These are phyloP conservation scores for Hondaea fermentalgiana DNA, from an alignment of 108 stramenopile species.

Conservation along the genomic window DNA sequence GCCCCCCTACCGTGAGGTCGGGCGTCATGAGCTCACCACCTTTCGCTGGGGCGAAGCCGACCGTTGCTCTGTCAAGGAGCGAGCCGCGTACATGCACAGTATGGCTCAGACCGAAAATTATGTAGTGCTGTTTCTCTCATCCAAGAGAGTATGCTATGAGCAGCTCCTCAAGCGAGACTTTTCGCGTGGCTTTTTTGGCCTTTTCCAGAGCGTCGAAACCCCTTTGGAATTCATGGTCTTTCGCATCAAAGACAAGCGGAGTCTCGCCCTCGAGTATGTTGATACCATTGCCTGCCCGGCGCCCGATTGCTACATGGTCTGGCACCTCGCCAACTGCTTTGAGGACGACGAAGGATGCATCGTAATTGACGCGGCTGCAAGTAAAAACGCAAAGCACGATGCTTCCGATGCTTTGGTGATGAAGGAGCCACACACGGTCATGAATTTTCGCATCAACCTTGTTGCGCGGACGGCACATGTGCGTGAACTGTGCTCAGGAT, in stretches of 20 bases:
- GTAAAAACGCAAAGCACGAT: too few relatives aligned
- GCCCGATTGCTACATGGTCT: not conserved
- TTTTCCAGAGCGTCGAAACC: not conserved
- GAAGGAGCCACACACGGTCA: not conserved
- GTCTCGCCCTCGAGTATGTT: not conserved
- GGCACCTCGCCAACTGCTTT: not conserved
- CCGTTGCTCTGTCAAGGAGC: not conserved
- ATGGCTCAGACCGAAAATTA: not conserved
- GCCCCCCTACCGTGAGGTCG: not conserved
- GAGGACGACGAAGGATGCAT: not conserved
- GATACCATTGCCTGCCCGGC: not conserved
- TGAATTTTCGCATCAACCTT: not conserved
- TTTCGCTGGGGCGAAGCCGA: not conserved
- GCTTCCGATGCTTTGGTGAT: not conserved
- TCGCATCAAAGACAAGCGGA: not conserved
- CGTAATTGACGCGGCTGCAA: not conserved
- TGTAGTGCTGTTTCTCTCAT: not conserved
- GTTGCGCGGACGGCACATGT: not conserved
- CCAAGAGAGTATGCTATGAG: not conserved
- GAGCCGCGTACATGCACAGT: slow-evolving; percentile 16
- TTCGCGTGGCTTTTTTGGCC: not conserved
- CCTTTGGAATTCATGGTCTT: not conserved
- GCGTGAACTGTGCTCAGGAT: not conserved
- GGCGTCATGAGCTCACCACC: not conserved
- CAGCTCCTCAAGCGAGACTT: not conserved